Evolutionary conservation across 345 rosid genomes (phyloP).

Genomic region (Salix purpurea): DNA sequence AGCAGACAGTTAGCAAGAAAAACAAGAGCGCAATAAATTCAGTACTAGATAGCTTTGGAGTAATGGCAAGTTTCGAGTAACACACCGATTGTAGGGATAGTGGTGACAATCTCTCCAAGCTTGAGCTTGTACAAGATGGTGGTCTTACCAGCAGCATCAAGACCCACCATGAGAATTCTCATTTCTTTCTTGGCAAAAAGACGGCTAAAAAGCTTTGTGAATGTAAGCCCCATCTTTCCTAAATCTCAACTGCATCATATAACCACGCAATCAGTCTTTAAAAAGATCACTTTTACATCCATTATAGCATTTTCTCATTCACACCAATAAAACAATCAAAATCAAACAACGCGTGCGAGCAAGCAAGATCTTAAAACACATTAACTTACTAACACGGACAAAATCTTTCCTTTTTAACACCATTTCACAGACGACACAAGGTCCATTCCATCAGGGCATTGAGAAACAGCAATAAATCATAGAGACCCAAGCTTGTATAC

Average conservation of each 20-base stretch:
- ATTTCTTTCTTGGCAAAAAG: constrained; percentile 20
- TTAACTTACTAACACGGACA: not conserved
- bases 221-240: constrained; percentile 14
- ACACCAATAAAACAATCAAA: not conserved
- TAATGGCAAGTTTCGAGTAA: not conserved
- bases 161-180: constrained; percentile 22
- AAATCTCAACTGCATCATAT: not conserved
- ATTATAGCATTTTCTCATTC: not conserved
- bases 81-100: constrained; percentile 19
- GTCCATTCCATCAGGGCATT: not conserved
- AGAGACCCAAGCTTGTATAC: not conserved
- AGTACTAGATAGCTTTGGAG: not conserved
- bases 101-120: constrained; percentile 23
- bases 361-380: not conserved
- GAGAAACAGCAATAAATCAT: too few relatives aligned
- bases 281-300: too few relatives aligned
- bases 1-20: not conserved
- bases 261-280: not conserved
- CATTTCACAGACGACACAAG: too few relatives aligned
- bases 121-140: constrained; percentile 21
- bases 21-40: not conserved
- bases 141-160: constrained; percentile 21
- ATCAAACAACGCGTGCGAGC: not conserved
- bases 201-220: constrained; percentile 19
- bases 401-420: too few relatives aligned